These are phyloP conservation scores for Rhizodiscina lignyota DNA, from an alignment of 495 filamentous ascomycete genomes.

Conservation along the genomic window DNA sequence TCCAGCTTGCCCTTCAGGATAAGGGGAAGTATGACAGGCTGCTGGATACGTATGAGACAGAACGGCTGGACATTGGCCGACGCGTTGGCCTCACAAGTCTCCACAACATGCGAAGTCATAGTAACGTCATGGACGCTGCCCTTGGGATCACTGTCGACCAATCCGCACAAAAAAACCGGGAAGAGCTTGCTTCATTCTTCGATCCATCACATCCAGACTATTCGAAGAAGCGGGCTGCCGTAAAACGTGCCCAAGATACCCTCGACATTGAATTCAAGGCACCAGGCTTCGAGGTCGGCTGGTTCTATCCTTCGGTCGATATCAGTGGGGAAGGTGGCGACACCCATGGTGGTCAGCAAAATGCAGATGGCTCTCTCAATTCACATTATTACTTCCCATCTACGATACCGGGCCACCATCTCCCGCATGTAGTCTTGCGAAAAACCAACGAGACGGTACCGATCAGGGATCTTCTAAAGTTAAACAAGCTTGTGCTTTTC, in stretches of 20 bases:
- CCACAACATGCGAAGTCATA: conserved; percentile 4
- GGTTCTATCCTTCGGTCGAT: conserved; percentile 5
- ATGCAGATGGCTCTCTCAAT: neutral
- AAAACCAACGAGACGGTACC: conserved; percentile 1
- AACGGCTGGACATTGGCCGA: conserved; percentile 2
- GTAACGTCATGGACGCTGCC: conserved; percentile 3
- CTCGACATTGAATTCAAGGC: conserved; percentile 6
- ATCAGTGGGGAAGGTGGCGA: conserved; percentile 1
- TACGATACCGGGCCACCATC: conserved; percentile 5
- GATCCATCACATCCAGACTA: neutral
- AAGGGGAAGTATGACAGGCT: conserved; percentile 1
- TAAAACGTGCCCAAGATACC: conserved; percentile 1
- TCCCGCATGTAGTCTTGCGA: conserved; percentile 4
- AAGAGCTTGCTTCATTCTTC: conserved; percentile 1
- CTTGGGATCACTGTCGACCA: conserved; percentile 2
- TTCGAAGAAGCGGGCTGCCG: neutral
- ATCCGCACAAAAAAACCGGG: conserved; percentile 1
- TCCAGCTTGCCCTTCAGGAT: conserved; percentile 17
- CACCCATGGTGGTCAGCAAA: conserved; percentile 1
- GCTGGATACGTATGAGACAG: conserved; percentile 4
- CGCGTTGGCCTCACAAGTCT: conserved; percentile 4
- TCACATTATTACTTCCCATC: conserved; percentile 1
- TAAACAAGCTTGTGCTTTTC: conserved; percentile 2
- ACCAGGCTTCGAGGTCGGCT: conserved; percentile 4
- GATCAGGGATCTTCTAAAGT: conserved; percentile 1